Base-by-base conservation (phyloP, 1,139 yeast species). In the Geotrichum europaeum region DNA sequence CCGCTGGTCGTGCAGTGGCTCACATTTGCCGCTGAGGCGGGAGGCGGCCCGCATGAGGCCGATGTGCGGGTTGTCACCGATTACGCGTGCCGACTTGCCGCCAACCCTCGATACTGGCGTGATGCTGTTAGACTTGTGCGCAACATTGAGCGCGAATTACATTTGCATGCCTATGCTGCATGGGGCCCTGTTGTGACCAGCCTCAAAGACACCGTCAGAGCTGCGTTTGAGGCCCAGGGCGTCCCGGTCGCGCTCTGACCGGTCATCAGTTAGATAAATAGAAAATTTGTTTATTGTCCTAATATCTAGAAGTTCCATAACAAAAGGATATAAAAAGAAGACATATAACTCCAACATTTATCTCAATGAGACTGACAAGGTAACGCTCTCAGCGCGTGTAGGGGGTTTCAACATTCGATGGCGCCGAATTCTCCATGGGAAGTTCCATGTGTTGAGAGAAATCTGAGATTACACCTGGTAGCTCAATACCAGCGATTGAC, bases 31-130 rank as follows among this genome's bases (percentile, higher is more conserved):
- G 28, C 32, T 4, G 54, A 51, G 32, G 54, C 36, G 5, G 54
- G 54, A 2, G 61, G 57, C 20, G 63, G 62, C 9, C 63, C 63
- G 13, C 63, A 61, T 40, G 60, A 58, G 4, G 57, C 50, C 6
- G 63, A 61, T 30, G 52, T 54, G 15, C 15, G 36, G 10, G 43
- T 57, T 24, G 56, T 61, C n/a, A 36, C 43, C 10, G 43, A 36
- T n/a, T 36, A 36, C 18, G 43, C 43, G 15, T 36, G 43, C 43
- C 43, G 43, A 6, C 43, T 36, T 13, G 43, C 43, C 43, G 43
- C 43, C 43, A 36, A 36, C 18, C 43, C 43, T 10, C 43, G 43
- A 4, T 36, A 36, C 43, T 36, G 43, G 43, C 18, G 43, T n/a
- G 43, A 36, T 36, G 43, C 43, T 2, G 43, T 36, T 13, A 18